Conservation (phyloP, 2,329 filamentous ascomycete species). For the Helicocarpus griseus region DNA sequence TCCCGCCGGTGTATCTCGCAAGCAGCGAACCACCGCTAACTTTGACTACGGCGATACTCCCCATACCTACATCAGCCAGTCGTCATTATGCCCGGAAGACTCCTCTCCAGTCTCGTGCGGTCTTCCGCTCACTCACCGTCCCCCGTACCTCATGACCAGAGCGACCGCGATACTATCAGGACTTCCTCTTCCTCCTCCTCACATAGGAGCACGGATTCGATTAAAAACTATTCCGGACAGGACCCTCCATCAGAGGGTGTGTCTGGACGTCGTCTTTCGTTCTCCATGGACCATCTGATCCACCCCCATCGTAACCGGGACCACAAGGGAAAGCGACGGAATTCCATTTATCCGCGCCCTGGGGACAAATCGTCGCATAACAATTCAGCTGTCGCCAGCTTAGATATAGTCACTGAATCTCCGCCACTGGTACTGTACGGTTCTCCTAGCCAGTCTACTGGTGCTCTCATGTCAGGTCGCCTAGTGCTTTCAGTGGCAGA, state of each 20-base stretch:
- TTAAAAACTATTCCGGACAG: neutral
- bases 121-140: slow-evolving; percentile 22
- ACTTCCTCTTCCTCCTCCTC: slow-evolving; percentile 25
- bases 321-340: slow-evolving; percentile 33
- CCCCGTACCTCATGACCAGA: slow-evolving; percentile 20
- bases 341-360: slow-evolving; percentile 26
- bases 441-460: slow-evolving; percentile 61
- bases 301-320: slow-evolving; percentile 31
- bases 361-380: slow-evolving; percentile 25
- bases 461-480: slow-evolving; percentile 76
- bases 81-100: slow-evolving; percentile 28
- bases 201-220: neutral
- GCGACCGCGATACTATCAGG: neutral
- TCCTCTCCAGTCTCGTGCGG: slow-evolving; percentile 31
- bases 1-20: neutral
- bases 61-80: neutral
- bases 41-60: neutral
- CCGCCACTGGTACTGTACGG: slow-evolving; percentile 81
- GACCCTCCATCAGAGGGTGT: neutral
- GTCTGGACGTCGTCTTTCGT: slow-evolving; percentile 31
- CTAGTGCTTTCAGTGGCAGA: slow-evolving; percentile 56
- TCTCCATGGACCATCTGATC: slow-evolving; percentile 35
- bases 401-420: slow-evolving; percentile 65
- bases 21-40: neutral
- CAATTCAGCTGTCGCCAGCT: slow-evolving; percentile 28